phyloP scores from a whole-genome alignment of 139 green algal species.

The Tetradesmus lagerheimii region DNA sequence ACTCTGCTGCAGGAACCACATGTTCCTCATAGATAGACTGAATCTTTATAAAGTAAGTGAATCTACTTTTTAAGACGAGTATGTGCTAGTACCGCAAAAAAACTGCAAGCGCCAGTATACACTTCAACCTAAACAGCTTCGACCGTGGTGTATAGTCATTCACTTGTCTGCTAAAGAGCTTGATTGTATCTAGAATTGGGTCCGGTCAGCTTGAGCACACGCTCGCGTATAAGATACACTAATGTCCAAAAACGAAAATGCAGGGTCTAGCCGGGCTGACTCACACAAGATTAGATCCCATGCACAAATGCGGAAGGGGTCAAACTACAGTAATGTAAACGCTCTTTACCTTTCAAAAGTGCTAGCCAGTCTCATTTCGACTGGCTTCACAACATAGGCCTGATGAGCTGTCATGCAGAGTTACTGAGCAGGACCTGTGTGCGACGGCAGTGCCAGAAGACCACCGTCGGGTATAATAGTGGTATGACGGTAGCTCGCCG shows the following conservation, averaged over 20 bases:
- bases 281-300: neutral
- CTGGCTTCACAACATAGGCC: neutral
- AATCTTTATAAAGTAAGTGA: neutral
- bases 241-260: neutral
- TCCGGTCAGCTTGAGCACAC: neutral
- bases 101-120: neutral
- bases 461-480: neutral
- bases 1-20: neutral
- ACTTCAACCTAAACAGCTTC: neutral
- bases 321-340: neutral
- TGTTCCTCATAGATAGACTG: neutral
- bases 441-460: neutral
- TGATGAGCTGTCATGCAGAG: neutral
- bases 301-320: no score
- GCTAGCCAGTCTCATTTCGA: no score
- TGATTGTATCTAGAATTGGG: no score
- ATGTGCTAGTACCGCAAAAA: neutral
- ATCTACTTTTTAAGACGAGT: neutral
- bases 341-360: no score
- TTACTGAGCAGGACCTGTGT: neutral
- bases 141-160: neutral
- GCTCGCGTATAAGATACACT: neutral
- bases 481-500: neutral
- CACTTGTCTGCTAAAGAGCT: neutral
- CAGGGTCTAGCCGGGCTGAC: neutral